These are phyloP conservation scores for Nissolia schottii DNA, from an alignment of 306 rosid genomes.

Conservation along the genomic window DNA sequence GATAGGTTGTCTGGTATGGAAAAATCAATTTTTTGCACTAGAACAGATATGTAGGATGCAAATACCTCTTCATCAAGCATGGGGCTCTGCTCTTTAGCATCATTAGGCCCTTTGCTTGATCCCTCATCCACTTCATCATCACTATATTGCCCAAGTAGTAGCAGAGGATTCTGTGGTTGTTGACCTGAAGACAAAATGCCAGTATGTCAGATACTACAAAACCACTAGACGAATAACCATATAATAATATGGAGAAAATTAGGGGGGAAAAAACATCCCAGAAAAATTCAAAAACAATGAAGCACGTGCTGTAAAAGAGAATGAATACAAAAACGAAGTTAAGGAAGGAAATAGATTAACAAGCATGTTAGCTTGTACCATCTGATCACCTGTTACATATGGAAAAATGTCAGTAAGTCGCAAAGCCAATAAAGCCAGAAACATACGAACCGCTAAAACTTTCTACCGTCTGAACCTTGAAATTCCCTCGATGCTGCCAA, in stretches of 20 bases:
- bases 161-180: constrained; percentile 72
- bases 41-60: not conserved
- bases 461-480: constrained; percentile 70
- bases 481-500: constrained; percentile 66
- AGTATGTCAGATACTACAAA: constrained; percentile 43
- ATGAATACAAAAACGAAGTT: constrained; percentile 9
- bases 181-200: constrained; percentile 63
- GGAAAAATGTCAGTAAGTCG: constrained; percentile 57
- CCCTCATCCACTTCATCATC: constrained; percentile 76
- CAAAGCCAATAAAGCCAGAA: constrained; percentile 70
- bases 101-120: constrained; percentile 37
- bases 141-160: constrained; percentile 92
- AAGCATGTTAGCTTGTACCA: constrained; percentile 44
- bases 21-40: constrained; percentile 14
- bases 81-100: constrained; percentile 35
- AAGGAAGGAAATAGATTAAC: constrained; percentile 33
- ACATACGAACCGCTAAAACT: constrained; percentile 86
- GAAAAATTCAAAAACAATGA: not conserved
- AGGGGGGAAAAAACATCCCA: constrained; percentile 1
- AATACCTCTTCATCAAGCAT: constrained; percentile 58
- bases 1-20: not conserved
- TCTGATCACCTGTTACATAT: constrained; percentile 80
- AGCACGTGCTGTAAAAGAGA: constrained; percentile 2
- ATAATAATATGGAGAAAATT: constrained; percentile 6
- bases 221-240: constrained; percentile 8